Base-by-base conservation (phyloP, 2,329 filamentous ascomycete species). In the Tetracladium maxilliforme region DNA sequence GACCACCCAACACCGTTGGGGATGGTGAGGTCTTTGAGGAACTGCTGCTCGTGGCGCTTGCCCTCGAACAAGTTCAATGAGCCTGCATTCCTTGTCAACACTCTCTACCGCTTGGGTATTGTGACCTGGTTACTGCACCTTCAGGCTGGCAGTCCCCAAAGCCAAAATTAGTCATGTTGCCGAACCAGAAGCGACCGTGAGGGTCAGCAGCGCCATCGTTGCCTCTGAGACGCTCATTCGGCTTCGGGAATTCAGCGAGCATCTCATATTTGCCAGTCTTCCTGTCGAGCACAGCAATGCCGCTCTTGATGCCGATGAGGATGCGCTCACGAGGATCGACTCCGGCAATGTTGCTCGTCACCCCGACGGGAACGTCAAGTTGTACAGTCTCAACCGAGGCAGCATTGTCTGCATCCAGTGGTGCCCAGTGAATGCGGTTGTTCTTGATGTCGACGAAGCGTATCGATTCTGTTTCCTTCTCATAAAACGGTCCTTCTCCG, bases 1-100 rank as follows among this genome's bases (percentile, higher is more conserved):
- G 79, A 84, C 79, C 81, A 93, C 35, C 77, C 76, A 24, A 86
- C 71, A 24, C 79, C 76, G 52, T 92, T 92, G 28, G 86, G 84
- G 37, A 92, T 92, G 17, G 64, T 76, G 38, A 92, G 64, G 25
- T 59, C 56, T 26, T 64, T 55, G 30, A 77, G 58, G 34, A 79
- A n/a, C n/a, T n/a, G n/a, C n/a, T n/a, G n/a, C n/a, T n/a, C n/a
- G n/a, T n/a, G n/a, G n/a, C n/a, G n/a, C n/a, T n/a, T n/a, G n/a
- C n/a, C n/a, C n/a, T n/a, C n/a, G n/a, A n/a, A n/a, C n/a, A n/a
- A n/a, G n/a, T n/a, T n/a, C n/a, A n/a, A n/a, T n/a, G n/a, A n/a
- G n/a, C n/a, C n/a, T n/a, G n/a, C n/a, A n/a, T n/a, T n/a, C n/a
- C n/a, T n/a, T n/a, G n/a, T n/a, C n/a, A n/a, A n/a, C n/a, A n/a